A percentile compares a stretch with the other conserved stretches of the same genome.
phyloP scores from a whole-genome alignment of 2,329 filamentous ascomycete species.

The Arthrobotrys sinensis region DNA sequence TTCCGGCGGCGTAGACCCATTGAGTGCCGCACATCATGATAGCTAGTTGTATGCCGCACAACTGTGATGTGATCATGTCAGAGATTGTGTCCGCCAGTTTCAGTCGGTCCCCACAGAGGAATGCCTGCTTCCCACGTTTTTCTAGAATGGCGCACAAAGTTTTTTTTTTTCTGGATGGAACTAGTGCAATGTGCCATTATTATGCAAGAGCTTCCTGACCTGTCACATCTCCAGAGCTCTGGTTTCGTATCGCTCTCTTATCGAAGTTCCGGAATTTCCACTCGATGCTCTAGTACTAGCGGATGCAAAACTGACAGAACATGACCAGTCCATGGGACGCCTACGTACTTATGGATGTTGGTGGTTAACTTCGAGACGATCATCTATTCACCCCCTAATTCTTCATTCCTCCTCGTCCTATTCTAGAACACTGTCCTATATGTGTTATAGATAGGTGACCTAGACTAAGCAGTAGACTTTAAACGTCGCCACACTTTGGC shows the following conservation, averaged over 20 bases:
- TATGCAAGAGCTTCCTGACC: conserved; percentile 27
- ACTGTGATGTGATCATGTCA: neutral
- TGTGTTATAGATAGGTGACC: conserved; percentile 39
- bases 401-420: conserved; percentile 29
- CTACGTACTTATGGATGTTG: conserved; percentile 1
- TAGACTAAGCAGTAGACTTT: conserved; percentile 28
- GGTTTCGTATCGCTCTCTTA: conserved; percentile 27
- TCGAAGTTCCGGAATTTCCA: neutral
- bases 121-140: conserved; percentile 56
- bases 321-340: neutral
- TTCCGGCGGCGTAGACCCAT: conserved; percentile 21
- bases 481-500: conserved; percentile 35
- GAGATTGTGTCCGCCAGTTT: neutral
- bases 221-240: conserved; percentile 37
- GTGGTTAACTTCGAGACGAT: conserved; percentile 30
- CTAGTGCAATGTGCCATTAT: conserved; percentile 18
- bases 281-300: conserved; percentile 3
- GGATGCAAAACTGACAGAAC: conserved; percentile 6
- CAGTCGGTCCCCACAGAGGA: conserved; percentile 29
- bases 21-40: conserved; percentile 27
- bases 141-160: conserved; percentile 26
- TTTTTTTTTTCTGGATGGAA: conserved; percentile 13
- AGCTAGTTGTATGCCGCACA: neutral
- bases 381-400: conserved; percentile 43
- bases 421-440: conserved; percentile 30